phyloP scores from a whole-genome alignment of 1,284 basidiomycete species.

The Ganoderma lucidum region DNA sequence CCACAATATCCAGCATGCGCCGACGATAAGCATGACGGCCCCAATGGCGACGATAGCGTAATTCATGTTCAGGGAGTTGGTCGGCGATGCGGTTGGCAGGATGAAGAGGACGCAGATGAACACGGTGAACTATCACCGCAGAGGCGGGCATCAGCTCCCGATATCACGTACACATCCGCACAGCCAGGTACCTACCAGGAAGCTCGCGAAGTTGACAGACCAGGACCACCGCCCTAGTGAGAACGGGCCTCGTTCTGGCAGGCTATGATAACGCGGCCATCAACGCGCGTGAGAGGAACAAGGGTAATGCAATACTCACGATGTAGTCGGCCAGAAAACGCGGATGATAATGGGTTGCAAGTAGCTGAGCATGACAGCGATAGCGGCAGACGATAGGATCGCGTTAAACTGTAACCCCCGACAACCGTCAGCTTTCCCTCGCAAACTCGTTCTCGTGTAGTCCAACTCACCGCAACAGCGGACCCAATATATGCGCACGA shows the following conservation, averaged over 20 bases:
- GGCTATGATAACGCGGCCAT: constrained; percentile 15
- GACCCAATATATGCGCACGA: constrained; percentile 69
- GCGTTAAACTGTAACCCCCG: constrained; percentile 54
- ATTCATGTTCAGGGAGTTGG: constrained; percentile 69
- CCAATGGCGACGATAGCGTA: constrained; percentile 64
- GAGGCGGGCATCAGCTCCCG: neutral
- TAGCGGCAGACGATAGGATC: constrained; percentile 62
- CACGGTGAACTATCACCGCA: constrained; percentile 51
- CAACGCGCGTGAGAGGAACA: neutral
- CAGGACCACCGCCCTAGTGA: constrained; percentile 61
- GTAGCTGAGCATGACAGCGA: constrained; percentile 68
- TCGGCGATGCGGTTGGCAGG: constrained; percentile 67
- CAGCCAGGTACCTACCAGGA: constrained; percentile 45
- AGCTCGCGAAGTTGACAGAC: constrained; percentile 57
- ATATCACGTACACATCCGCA: neutral
- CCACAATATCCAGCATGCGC: constrained; percentile 52
- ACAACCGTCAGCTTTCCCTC: neutral
- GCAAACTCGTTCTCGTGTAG: neutral
- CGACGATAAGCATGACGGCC: constrained; percentile 50
- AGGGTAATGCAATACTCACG: constrained; percentile 38
- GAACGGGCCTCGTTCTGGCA: constrained; percentile 60
- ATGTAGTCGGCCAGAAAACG: constrained; percentile 61
- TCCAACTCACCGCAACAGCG: constrained; percentile 55
- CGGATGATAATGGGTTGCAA: constrained; percentile 65
- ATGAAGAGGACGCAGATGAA: constrained; percentile 67